These are phyloP conservation scores for Pharnaceum exiguum DNA, from an alignment of 148 eudicot genomes.

Conservation along the genomic window DNA sequence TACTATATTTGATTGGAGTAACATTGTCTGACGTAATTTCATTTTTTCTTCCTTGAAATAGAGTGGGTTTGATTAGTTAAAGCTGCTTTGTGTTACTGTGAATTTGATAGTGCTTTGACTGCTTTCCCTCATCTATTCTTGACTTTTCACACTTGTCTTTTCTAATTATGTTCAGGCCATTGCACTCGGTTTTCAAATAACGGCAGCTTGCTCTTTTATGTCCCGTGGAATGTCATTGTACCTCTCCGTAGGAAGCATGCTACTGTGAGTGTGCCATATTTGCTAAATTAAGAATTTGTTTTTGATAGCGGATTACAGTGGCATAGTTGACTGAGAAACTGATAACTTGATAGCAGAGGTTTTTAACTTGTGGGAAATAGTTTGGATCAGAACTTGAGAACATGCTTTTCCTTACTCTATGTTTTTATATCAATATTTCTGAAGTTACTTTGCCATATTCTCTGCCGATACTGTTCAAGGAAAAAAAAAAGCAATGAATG, in stretches of 20 bases:
- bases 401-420: no score
- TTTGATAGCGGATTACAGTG: neutral
- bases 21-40: no score
- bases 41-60: neutral
- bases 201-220: constrained; percentile 52
- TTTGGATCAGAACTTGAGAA: no score
- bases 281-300: neutral
- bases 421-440: no score
- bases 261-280: constrained; percentile 54
- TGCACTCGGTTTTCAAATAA: constrained; percentile 54
- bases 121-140: neutral
- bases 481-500: no score
- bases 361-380: no score
- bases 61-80: constrained; percentile 1
- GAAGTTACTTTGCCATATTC: no score
- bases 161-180: constrained; percentile 45
- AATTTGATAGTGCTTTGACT: neutral
- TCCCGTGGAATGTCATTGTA: constrained; percentile 39
- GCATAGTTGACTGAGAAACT: no score
- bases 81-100: no score
- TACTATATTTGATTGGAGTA: no score
- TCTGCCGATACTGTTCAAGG: no score
- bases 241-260: constrained; percentile 78
- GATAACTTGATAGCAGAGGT: no score
- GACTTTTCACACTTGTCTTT: constrained; percentile 12